Evolutionary conservation across 768 basidiomycete species (phyloP).

Genomic region (Kwoniella pini): DNA sequence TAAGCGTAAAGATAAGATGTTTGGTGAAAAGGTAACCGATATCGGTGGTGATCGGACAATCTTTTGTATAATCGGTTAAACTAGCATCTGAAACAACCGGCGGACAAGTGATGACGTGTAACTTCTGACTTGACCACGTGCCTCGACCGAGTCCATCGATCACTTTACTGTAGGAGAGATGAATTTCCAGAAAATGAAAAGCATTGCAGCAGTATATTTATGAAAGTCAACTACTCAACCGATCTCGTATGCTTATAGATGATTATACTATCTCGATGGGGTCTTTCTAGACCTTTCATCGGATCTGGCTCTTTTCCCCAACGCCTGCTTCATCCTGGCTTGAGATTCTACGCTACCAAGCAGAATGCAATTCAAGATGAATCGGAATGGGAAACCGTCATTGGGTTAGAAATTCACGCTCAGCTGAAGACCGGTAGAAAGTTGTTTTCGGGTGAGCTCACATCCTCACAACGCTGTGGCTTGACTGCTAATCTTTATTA

Average conservation of each 20-base stretch:
- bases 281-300: not conserved
- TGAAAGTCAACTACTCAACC: not conserved
- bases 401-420: conserved; percentile 94
- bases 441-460: conserved; percentile 73
- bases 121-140: not conserved
- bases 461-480: too few species aligned
- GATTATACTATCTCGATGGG: conserved; percentile 7
- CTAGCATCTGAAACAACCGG: not conserved
- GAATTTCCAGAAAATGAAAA: too few species aligned
- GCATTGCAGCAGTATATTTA: too few species aligned
- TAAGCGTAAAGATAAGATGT: too few species aligned
- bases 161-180: too few species aligned
- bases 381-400: conserved; percentile 77
- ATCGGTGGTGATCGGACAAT: too few species aligned
- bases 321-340: not conserved
- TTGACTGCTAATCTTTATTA: not conserved
- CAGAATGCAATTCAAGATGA: not conserved
- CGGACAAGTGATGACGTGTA: not conserved
- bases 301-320: not conserved
- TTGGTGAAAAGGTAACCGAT: too few species aligned
- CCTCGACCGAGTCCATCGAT: too few species aligned
- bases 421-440: conserved; percentile 86
- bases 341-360: not conserved
- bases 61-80: too few species aligned
- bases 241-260: conserved; percentile 5